These are phyloP conservation scores for Monilinia polystroma DNA, from an alignment of 2,329 filamentous ascomycete species.

Conservation along the genomic window DNA sequence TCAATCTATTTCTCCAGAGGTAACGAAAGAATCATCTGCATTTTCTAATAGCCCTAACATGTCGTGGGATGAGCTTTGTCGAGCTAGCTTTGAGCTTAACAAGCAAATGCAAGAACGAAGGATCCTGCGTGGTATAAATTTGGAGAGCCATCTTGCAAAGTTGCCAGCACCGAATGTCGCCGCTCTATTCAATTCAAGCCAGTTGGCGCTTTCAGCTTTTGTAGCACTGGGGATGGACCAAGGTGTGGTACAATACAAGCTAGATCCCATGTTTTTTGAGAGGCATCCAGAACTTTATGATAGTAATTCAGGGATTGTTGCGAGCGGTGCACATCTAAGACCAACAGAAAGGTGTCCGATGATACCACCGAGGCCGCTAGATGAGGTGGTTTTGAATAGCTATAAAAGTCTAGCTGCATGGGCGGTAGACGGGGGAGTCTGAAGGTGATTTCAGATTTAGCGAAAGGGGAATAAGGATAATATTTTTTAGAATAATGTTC, in stretches of 20 bases:
- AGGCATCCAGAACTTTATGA: slow-evolving; percentile 22
- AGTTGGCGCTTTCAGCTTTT: slow-evolving; percentile 4
- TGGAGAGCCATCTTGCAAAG: background rate
- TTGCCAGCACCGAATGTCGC: slow-evolving; percentile 14
- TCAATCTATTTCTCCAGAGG: slow-evolving; percentile 1
- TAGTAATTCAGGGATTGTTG: background rate
- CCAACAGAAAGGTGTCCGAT: background rate
- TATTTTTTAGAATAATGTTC: background rate
- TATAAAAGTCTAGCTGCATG: slow-evolving; percentile 3
- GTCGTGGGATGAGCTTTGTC: slow-evolving; percentile 6
- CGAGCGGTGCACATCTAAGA: slow-evolving; percentile 13
- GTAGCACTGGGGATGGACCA: slow-evolving; percentile 8
- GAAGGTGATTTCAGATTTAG: background rate
- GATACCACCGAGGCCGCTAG: background rate
- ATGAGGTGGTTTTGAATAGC: background rate
- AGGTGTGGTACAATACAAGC: slow-evolving; percentile 12
- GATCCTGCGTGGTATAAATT: background rate
- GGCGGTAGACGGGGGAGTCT: background rate
- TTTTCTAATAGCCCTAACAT: background rate
- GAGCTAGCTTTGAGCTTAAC: slow-evolving; percentile 12
- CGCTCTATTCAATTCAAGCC: slow-evolving; percentile 10
- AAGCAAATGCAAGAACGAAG: slow-evolving; percentile 2
- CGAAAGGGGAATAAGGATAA: background rate
- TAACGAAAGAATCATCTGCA: background rate
- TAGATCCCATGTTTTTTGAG: slow-evolving; percentile 16